Evolutionary conservation across 2,329 filamentous ascomycete species (phyloP), one percentile per base, ranked within the genome.

Genomic region (Chaetomium olivaceum): DNA sequence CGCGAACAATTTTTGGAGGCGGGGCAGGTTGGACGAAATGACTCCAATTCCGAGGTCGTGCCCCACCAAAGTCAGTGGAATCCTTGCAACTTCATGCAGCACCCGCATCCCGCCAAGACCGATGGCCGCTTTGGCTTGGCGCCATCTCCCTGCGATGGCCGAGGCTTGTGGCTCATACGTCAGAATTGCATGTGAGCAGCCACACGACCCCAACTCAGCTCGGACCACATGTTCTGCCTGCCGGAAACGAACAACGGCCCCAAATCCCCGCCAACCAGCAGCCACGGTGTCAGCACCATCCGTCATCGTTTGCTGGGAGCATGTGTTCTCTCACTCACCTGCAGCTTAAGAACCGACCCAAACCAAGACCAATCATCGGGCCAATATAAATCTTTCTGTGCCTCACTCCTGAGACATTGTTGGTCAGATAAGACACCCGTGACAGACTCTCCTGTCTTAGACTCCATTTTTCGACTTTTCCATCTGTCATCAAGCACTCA

Each of bases 1-100:
- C 52, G 60, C 61, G 52, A 69, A 70, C 61, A 70, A 70, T 68
- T 68, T 71, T 62, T 59, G 58, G 61, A 62, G 71, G 68, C 71
- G 71, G 71, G 71, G 70, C 39, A 43, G 33, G 33, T 12, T 36
- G 33, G 33, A 36, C 9, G 48, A 52, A 58, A 62, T 71, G 70
- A 69, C 70, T 68, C 65, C 69, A 70, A 69, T 60, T 60, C 61
- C 51, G 14, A 50, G 29, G 43, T 70, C 69, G 71, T 72, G 58
- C 71, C 71, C 71, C 71, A 72, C 71, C 71, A 72, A 2, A 23
- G 57, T 63, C 7, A 19, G 57, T 61, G 21, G n/a, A 48, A 65
- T 57, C 21, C 52, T 4, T 58, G 39, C 52, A 14, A 11, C 50
- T n/a, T n/a, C 25, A 27, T 58, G 39, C 57, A 46, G 33, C 43